Base-by-base conservation (phyloP, 306 rosid species). In the Mimosa bimucronata region DNA sequence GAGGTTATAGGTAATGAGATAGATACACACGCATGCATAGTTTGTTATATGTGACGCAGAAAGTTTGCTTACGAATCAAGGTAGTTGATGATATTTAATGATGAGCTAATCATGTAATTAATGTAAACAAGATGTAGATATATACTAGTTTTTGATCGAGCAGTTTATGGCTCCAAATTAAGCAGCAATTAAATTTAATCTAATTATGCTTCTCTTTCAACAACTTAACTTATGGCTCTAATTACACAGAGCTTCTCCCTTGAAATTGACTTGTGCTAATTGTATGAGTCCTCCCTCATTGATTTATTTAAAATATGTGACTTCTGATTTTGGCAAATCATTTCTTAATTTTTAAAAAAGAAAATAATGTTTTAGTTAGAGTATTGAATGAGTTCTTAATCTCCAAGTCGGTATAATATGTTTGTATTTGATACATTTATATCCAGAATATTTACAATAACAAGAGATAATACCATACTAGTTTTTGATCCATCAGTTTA, bases 221-320 rank as follows among this genome's bases (percentile, higher is more conserved):
- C 23, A 40, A 38, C 19, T n/a, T n/a, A n/a, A n/a, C n/a, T 40
- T 21, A 40, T 67, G 73, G 73, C 73, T 67, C 73, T 40, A 66
- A 34, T 66, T 37, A 38, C 14, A 12, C 48, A 4, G 9, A 18
- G 48, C 46, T 9, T 19, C 4, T 0, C 7, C 7, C 3, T 37
- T 66, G 72, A 66, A 61, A 66, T 66, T 9, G 72, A 66, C 72
- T 4, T 66, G 29, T 37, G 50, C 73, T 21, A 38, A 1, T 12
- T 67, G 9, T 29, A 38, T 40, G 50, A 5, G 19, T 25, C 25
- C 9, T 37, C 45, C 72, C 50, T 38, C 72, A 37, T n/a, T 66
- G n/a, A 37, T 66, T 66, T 66, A 12, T 5, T 50, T 15, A 6
- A 55, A 2, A 67, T 38, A n/a, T 2, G 1, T 31, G 71, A 1